Percentiles rank a stretch among this genome's conserved stretches.
phyloP scores from a whole-genome alignment of 1,139 yeast genomes.

The Hansenula sp. region DNA sequence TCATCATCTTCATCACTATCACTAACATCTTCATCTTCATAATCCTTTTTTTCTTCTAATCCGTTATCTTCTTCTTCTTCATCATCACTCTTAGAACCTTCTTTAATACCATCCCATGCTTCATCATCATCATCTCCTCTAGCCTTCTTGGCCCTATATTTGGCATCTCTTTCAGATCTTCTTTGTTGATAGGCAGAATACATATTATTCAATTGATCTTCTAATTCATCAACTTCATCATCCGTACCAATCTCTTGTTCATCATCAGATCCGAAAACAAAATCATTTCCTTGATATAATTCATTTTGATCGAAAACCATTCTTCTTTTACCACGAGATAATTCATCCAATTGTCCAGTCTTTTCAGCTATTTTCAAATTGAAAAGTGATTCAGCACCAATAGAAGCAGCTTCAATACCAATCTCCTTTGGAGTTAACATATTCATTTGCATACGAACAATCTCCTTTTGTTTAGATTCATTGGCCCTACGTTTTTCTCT shows the following conservation, averaged over 20 bases:
- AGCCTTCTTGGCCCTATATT: constrained; percentile 71
- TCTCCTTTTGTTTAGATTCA: constrained; percentile 83
- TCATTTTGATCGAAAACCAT: constrained; percentile 65
- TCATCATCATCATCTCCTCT: constrained; percentile 80
- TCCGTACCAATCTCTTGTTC: constrained; percentile 46
- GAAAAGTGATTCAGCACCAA: constrained; percentile 78
- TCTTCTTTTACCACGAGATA: constrained; percentile 78
- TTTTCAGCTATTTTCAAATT: constrained; percentile 80
- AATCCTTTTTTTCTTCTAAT: constrained; percentile 28
- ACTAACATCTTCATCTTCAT: constrained; percentile 37
- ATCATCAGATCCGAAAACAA: constrained; percentile 38
- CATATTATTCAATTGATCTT: constrained; percentile 79
- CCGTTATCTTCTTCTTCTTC: constrained; percentile 34
- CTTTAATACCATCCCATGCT: constrained; percentile 83
- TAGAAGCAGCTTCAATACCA: constrained; percentile 88
- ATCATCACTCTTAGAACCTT: constrained; percentile 35
- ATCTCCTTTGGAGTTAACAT: constrained; percentile 92
- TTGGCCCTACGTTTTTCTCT: constrained; percentile 81
- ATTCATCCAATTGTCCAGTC: constrained; percentile 71
- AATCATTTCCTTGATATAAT: constrained; percentile 50
- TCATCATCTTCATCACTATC: constrained; percentile 58
- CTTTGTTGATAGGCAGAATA: constrained; percentile 70
- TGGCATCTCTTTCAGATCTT: constrained; percentile 76
- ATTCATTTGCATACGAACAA: constrained; percentile 90
- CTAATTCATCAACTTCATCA: constrained; percentile 71